phyloP scores from a whole-genome alignment of 2,329 filamentous ascomycete genomes.

The Trichoderma polysporum region DNA sequence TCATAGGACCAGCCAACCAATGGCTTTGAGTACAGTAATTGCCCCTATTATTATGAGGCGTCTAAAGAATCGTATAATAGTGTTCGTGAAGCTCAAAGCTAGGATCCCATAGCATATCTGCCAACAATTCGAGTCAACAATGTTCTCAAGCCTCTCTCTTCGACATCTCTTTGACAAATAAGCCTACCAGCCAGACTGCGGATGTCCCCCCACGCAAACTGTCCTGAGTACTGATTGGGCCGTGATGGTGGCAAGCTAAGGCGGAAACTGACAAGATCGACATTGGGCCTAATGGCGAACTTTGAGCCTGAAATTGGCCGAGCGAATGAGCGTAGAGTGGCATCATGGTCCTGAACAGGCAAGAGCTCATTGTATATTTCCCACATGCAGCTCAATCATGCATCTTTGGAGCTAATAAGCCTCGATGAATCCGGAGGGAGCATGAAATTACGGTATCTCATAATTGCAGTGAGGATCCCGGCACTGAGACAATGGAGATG shows the following conservation, averaged over 20 bases:
- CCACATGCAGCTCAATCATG: not conserved
- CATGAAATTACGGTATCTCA: too few relatives aligned
- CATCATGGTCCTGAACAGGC: not conserved
- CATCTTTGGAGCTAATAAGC: not conserved
- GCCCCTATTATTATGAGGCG: too few relatives aligned
- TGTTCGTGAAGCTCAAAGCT: too few relatives aligned
- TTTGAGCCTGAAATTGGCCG: not conserved
- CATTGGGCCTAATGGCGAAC: not conserved
- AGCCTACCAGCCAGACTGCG: not conserved
- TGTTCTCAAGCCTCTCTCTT: not conserved
- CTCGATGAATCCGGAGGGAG: not conserved
- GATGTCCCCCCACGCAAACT: not conserved
- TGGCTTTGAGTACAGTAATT: too few relatives aligned
- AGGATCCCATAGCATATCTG: too few relatives aligned
- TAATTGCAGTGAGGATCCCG: too few relatives aligned
- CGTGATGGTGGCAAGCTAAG: not conserved
- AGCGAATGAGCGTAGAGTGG: not conserved
- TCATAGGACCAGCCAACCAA: too few relatives aligned
- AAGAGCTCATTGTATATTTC: not conserved
- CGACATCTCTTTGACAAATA: too few relatives aligned
- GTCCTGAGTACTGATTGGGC: not conserved
- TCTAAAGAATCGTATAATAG: too few relatives aligned
- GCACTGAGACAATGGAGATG: too few relatives aligned
- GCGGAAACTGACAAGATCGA: slow-evolving; percentile 6
- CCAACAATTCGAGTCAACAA: not conserved